Evolutionary conservation across 768 basidiomycete genomes (phyloP), one percentile per base, ranked within the genome.

Genomic region (Boletus sensibilis): DNA sequence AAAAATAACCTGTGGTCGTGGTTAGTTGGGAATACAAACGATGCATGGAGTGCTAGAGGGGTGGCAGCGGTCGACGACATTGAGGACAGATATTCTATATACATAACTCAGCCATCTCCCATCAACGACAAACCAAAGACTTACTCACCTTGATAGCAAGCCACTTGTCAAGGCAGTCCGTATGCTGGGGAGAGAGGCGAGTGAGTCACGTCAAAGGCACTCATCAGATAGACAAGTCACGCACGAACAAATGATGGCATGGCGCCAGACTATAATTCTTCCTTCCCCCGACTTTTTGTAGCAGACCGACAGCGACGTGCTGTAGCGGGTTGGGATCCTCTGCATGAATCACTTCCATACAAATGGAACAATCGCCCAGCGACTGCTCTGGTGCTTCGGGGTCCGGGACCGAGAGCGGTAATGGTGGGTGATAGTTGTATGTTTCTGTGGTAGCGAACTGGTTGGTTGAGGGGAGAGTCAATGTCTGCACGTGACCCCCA

Each of bases 321-420:
- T 65, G 74, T 21, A 72, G 64, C 9, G 70, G 75, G 42, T 75
- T 64, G 7, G 72, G 65, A 42, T 79, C 74, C 42, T 84, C 81
- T 25, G 82, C 68, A 39, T 82, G 65, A 59, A 95, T 94, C 5
- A 84, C 80, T 55, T 96, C 94, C 92, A 96, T 94, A 65, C 94
- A 96, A 50, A 97, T 95, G 7, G 92, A 84, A 64, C 94, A 97
- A 67, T 95, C 92, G 8, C 90, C 92, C 16, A 92, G 74, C 3
- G 87, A 81, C 60, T 87, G 84, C 43, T 87, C 87, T 2, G 87
- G 85, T 2, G 88, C 79, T 68, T 94, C 92, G 0, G 87, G 68
- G 65, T 93, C 90, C 1, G 86, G 78, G 2, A 82, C 60, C 20
- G 66, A 59, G 14, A 59, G 53, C 1, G 90, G 87, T 38, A 96